These are phyloP conservation scores for Colletotrichum tabaci DNA, from an alignment of 2,329 filamentous ascomycete species.

Conservation along the genomic window DNA sequence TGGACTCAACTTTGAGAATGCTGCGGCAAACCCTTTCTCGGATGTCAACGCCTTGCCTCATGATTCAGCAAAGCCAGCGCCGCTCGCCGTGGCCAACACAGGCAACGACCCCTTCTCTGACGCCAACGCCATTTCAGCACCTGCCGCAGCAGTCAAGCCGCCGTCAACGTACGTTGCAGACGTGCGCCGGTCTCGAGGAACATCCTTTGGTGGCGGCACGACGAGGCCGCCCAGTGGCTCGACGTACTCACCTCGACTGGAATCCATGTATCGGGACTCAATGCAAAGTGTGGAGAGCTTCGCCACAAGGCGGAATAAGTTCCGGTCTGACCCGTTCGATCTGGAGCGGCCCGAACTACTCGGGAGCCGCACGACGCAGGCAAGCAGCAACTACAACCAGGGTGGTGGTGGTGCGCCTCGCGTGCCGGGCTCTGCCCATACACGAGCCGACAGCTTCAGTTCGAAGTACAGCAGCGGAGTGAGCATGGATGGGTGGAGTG, in stretches of 20 bases:
- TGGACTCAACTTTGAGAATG: slow-evolving; percentile 53
- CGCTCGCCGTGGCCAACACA: slow-evolving; percentile 50
- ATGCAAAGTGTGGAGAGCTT: slow-evolving; percentile 59
- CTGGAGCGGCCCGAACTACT: slow-evolving; percentile 69
- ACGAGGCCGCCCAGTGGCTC: slow-evolving; percentile 47
- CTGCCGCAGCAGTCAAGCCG: slow-evolving; percentile 48
- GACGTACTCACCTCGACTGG: slow-evolving; percentile 47
- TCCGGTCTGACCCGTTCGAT: slow-evolving; percentile 76
- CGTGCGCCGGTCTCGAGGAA: slow-evolving; percentile 64
- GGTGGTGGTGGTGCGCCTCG: slow-evolving; percentile 39
- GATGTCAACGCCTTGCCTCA: slow-evolving; percentile 61
- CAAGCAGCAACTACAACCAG: slow-evolving; percentile 49
- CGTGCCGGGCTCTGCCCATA: slow-evolving; percentile 51
- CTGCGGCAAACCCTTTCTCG: slow-evolving; percentile 61
- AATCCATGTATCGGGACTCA: slow-evolving; percentile 60
- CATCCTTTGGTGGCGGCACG: slow-evolving; percentile 54
- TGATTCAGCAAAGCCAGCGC: slow-evolving; percentile 56
- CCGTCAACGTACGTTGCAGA: slow-evolving; percentile 62
- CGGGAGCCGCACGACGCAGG: slow-evolving; percentile 50
- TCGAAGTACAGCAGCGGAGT: slow-evolving; percentile 67
- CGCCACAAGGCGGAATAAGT: slow-evolving; percentile 66
- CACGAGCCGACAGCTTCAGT: slow-evolving; percentile 56
- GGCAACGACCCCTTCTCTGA: slow-evolving; percentile 65
- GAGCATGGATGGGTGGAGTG: slow-evolving; percentile 64
- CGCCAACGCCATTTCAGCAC: slow-evolving; percentile 58